Evolutionary conservation across 257 asterid genomes (phyloP).

Genomic region (Linderniella brevidens): DNA sequence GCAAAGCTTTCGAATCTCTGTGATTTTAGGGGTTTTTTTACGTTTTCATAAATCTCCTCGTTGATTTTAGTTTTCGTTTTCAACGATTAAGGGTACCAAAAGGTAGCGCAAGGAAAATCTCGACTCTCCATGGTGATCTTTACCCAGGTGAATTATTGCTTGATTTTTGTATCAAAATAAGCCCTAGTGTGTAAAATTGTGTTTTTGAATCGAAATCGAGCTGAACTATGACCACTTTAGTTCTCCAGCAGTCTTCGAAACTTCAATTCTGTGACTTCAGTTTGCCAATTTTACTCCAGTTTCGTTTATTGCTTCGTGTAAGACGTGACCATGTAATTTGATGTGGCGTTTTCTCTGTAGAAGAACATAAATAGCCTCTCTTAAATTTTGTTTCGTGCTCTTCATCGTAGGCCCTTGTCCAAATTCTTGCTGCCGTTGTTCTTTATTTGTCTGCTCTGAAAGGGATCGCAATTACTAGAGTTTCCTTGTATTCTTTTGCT

Average conservation of each 20-base stretch:
- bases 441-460: constrained; percentile 21
- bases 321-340: neutral
- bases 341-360: constrained; percentile 3
- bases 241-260: neutral
- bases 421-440: constrained; percentile 22
- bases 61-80: neutral
- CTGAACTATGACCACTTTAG: neutral
- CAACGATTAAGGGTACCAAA: constrained; percentile 45
- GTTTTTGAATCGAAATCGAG: constrained; percentile 1
- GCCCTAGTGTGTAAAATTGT: neutral
- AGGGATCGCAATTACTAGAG: constrained; percentile 23
- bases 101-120: constrained; percentile 57
- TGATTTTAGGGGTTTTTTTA: neutral
- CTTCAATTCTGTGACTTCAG: neutral
- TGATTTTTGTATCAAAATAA: neutral
- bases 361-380: neutral
- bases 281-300: neutral
- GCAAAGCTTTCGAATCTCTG: neutral
- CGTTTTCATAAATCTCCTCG: neutral
- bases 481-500: constrained; percentile 22
- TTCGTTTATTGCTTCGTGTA: neutral
- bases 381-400: neutral
- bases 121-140: constrained; percentile 38
- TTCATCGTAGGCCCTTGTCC: constrained; percentile 43
- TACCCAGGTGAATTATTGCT: constrained; percentile 35